Base-by-base conservation (phyloP, 495 filamentous ascomycete species). In the Glutinoglossum americanum region DNA sequence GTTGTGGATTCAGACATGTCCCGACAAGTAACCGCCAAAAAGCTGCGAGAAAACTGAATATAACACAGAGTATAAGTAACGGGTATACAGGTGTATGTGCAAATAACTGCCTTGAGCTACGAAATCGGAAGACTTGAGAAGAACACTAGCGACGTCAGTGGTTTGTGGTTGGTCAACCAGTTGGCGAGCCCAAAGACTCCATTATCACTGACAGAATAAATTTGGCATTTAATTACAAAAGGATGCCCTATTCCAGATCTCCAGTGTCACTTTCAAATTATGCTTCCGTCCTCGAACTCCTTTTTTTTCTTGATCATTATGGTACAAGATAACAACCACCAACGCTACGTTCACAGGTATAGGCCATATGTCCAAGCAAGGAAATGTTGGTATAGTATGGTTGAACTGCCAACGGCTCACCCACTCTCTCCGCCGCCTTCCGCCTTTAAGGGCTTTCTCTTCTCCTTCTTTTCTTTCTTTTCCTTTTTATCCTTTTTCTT, bases 401-500 rank as follows among this genome's bases (percentile, higher is more conserved):
- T n/a, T n/a, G n/a, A n/a, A 10, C 47, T 13, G 23, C 21, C 47
- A 28, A 51, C 47, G 23, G 17, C n/a, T 19, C 13, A 27, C 26
- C 30, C 49, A 48, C 17, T 60, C 56, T 47, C 41, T 54, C 21
- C 30, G 61, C 76, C 74, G 66, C 68, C 69, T 28, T 68, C 66
- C 47, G 66, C 66, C 64, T 72, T 75, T 61, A 72, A 80, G 69
- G 70, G 73, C 70, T 80, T 80, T 66, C 69, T 76, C 73, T 78
- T 76, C 74, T 75, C 78, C 61, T 81, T 83, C 74, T 85, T 87
- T 67, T 87, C 59, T 76, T 64, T 70, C 69, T 25, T 49, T n/a
- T 80, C 79, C 64, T 82, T 78, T 69, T 80, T 86, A 75, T 87
- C 85, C 70, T 79, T 76, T 60, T 75, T 74, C 74, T 86, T 88